These are phyloP conservation scores for Daldinia caldariorum DNA, from an alignment of 495 filamentous ascomycete species.

Conservation along the genomic window DNA sequence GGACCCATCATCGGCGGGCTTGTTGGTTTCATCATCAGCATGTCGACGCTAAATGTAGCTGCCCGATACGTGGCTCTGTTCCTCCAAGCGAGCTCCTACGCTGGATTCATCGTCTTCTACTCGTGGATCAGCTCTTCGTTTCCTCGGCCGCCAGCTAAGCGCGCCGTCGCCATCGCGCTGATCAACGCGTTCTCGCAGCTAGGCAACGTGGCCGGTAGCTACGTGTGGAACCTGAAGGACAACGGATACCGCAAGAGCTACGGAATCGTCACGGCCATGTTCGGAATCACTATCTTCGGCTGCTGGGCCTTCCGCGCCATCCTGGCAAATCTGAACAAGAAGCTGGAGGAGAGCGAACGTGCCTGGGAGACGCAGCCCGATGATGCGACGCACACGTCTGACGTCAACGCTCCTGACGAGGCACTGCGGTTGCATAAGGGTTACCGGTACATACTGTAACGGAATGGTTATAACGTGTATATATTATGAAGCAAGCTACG, in stretches of 20 bases:
- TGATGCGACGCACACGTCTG: slow-evolving; percentile 34
- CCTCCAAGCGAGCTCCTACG: slow-evolving; percentile 69
- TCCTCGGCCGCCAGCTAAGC: slow-evolving; percentile 79
- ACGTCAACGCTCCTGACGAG: slow-evolving; percentile 38
- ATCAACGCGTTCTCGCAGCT: slow-evolving; percentile 82
- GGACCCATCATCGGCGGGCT: slow-evolving; percentile 74
- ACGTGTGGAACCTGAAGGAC: slow-evolving; percentile 69
- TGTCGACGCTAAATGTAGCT: slow-evolving; percentile 68
- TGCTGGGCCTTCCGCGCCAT: slow-evolving; percentile 64
- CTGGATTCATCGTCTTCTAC: slow-evolving; percentile 76
- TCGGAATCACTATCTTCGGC: slow-evolving; percentile 64
- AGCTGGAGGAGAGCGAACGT: slow-evolving; percentile 64
- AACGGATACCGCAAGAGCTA: slow-evolving; percentile 55
- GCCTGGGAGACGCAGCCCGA: slow-evolving; percentile 40
- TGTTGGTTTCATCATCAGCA: slow-evolving; percentile 76
- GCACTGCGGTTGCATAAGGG: slow-evolving; percentile 41
- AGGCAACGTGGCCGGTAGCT: slow-evolving; percentile 76
- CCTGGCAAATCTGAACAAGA: slow-evolving; percentile 71
- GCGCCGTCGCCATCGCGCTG: slow-evolving; percentile 77
- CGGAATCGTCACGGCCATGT: slow-evolving; percentile 70
- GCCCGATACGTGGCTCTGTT: slow-evolving; percentile 81
- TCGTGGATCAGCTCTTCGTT: slow-evolving; percentile 81
- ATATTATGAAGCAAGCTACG: background rate
- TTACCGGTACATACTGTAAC: slow-evolving; percentile 43
- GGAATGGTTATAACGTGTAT: slow-evolving; percentile 2